These are phyloP conservation scores for Peronosclerospora sorghi DNA, from an alignment of 352 stramenopile genomes.

Conservation along the genomic window DNA sequence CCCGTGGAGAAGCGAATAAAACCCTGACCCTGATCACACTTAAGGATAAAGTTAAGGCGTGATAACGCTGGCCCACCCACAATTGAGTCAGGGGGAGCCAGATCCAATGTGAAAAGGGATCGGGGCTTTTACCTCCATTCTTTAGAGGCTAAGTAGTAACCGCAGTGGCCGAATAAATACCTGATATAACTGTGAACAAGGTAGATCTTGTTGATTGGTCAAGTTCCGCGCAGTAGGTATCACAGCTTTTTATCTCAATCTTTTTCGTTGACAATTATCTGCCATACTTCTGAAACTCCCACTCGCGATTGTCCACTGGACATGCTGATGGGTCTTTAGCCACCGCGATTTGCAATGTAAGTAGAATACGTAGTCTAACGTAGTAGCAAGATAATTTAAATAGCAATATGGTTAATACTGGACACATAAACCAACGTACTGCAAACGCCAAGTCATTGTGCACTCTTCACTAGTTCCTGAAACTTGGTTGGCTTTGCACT, in stretches of 20 bases:
- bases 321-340: constrained; percentile 98
- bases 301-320: constrained; percentile 99
- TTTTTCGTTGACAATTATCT: constrained; percentile 50
- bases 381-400: constrained; percentile 9
- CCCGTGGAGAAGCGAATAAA: too few relatives aligned
- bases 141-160: too few relatives aligned
- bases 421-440: constrained; percentile 36
- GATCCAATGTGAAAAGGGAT: too few relatives aligned
- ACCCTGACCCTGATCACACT: too few relatives aligned
- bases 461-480: constrained; percentile 83
- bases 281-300: constrained; percentile 98
- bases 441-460: constrained; percentile 79
- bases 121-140: too few relatives aligned
- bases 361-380: constrained; percentile 97
- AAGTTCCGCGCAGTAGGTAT: too few relatives aligned
- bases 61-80: too few relatives aligned
- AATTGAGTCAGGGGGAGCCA: too few relatives aligned
- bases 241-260: constrained; percentile 3
- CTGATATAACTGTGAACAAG: too few relatives aligned
- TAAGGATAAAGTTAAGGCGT: too few relatives aligned
- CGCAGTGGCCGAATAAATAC: too few relatives aligned
- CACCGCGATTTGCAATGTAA: constrained; percentile 99
- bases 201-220: too few relatives aligned
- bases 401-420: background rate
- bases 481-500: constrained; percentile 94